These are phyloP conservation scores for Penicillium sp. DNA, from an alignment of 2,329 filamentous ascomycete species.

Conservation along the genomic window DNA sequence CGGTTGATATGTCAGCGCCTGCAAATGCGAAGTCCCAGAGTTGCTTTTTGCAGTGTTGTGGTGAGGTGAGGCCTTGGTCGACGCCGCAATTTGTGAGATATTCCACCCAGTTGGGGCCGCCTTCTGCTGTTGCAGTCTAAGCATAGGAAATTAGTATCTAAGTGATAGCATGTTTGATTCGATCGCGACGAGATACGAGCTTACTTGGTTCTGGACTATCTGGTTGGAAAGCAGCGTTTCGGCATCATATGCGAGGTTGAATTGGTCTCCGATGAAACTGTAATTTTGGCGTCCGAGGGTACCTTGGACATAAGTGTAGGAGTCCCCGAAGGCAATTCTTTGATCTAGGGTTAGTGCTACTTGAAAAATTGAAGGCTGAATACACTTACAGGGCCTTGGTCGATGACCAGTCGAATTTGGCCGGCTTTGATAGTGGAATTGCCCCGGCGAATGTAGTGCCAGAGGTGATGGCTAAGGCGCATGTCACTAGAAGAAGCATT, in stretches of 20 bases:
- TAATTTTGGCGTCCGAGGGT: slow-evolving; percentile 51
- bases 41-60: slow-evolving; percentile 46
- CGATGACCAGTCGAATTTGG: slow-evolving; percentile 18
- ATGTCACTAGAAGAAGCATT: background rate
- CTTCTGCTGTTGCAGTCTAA: slow-evolving; percentile 50
- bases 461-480: background rate
- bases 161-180: background rate
- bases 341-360: background rate
- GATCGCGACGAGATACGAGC: background rate
- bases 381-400: slow-evolving; percentile 13
- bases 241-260: slow-evolving; percentile 48
- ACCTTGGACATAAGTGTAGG: slow-evolving; percentile 52
- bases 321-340: slow-evolving; percentile 33
- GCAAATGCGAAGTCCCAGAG: slow-evolving; percentile 59
- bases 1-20: slow-evolving; percentile 49
- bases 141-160: background rate
- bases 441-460: background rate
- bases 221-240: slow-evolving; percentile 45
- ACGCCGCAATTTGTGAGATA: slow-evolving; percentile 53
- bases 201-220: slow-evolving; percentile 51
- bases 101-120: slow-evolving; percentile 56
- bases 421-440: slow-evolving; percentile 4
- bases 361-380: rapidly evolving
- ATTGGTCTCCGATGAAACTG: slow-evolving; percentile 54
- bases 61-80: slow-evolving; percentile 43